Conservation (phyloP, 768 basidiomycete genomes). For the Suillus placidus region DNA sequence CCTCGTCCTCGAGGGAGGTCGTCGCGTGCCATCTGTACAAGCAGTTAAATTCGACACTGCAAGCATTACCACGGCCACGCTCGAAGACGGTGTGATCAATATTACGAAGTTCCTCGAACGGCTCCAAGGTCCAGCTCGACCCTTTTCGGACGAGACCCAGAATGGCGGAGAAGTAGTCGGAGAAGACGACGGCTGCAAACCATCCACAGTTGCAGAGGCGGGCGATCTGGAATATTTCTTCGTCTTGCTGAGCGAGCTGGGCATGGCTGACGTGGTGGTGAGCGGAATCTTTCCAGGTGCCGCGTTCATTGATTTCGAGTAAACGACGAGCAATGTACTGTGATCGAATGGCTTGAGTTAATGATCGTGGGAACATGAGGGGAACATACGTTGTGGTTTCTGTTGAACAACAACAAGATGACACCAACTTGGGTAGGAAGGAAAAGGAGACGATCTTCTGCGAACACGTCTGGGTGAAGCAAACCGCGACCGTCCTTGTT, state of each 20-base stretch:
- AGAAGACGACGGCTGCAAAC: slow-evolving; percentile 79
- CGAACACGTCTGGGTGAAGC: slow-evolving; percentile 71
- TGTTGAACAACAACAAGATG: slow-evolving; percentile 81
- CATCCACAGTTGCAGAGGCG: slow-evolving; percentile 78
- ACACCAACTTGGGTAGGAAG: slow-evolving; percentile 79
- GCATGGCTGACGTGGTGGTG: slow-evolving; percentile 32
- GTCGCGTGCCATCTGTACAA: slow-evolving; percentile 88
- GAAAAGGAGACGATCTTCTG: slow-evolving; percentile 75
- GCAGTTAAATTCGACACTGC: slow-evolving; percentile 89
- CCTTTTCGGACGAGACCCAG: slow-evolving; percentile 78
- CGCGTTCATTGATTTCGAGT: slow-evolving; percentile 80
- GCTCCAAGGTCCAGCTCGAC: slow-evolving; percentile 74
- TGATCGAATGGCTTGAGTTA: not conserved
- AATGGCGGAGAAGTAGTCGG: slow-evolving; percentile 82
- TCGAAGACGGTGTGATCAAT: slow-evolving; percentile 69
- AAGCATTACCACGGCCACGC: slow-evolving; percentile 78
- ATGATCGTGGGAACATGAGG: not conserved
- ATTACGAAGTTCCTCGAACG: slow-evolving; percentile 72
- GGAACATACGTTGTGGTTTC: slow-evolving; percentile 80
- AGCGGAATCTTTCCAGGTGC: slow-evolving; percentile 59
- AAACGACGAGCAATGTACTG: slow-evolving; percentile 82
- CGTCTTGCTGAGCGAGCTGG: slow-evolving; percentile 56
- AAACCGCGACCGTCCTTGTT: slow-evolving; percentile 64
- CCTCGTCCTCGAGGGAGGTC: slow-evolving; percentile 68
- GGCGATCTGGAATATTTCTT: slow-evolving; percentile 84